Percentiles rank a stretch among this genome's conserved stretches.
Evolutionary conservation across 768 basidiomycete genomes (phyloP).

Genomic region (Lactarius sp.): DNA sequence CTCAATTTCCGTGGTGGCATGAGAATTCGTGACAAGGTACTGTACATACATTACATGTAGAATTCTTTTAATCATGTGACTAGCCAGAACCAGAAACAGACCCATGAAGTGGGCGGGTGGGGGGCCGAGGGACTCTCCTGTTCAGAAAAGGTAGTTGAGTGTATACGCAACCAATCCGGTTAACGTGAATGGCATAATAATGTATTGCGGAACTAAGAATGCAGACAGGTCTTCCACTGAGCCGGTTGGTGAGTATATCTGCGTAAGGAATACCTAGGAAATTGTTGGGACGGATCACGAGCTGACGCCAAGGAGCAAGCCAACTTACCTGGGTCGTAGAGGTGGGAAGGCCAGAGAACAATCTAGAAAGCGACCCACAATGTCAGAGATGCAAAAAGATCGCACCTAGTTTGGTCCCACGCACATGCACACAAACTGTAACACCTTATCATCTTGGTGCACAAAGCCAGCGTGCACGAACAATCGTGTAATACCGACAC

Average conservation of each 20-base stretch:
- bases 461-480: constrained; percentile 48
- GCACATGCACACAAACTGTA: constrained; percentile 66
- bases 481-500: constrained; percentile 48
- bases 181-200: constrained; percentile 24
- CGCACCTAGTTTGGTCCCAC: constrained; percentile 40
- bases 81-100: background rate
- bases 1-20: background rate
- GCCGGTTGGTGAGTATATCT: constrained; percentile 63
- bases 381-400: constrained; percentile 53
- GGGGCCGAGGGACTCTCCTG: background rate
- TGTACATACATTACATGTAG: constrained; percentile 6
- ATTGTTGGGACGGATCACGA: background rate
- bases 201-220: constrained; percentile 52
- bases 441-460: constrained; percentile 47
- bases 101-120: background rate
- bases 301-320: background rate
- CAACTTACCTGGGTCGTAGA: constrained; percentile 20
- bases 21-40: background rate
- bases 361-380: constrained; percentile 53
- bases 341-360: constrained; percentile 23
- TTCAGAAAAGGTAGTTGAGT: constrained; percentile 22
- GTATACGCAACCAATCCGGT: constrained; percentile 22
- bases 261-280: constrained; percentile 54
- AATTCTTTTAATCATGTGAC: too few species aligned
- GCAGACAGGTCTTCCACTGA: constrained; percentile 55